Percentiles rank a stretch among this genome's conserved stretches.
These are phyloP conservation scores for Saccharomyces hybrid DNA, from an alignment of 1,139 yeast species.

Conservation along the genomic window DNA sequence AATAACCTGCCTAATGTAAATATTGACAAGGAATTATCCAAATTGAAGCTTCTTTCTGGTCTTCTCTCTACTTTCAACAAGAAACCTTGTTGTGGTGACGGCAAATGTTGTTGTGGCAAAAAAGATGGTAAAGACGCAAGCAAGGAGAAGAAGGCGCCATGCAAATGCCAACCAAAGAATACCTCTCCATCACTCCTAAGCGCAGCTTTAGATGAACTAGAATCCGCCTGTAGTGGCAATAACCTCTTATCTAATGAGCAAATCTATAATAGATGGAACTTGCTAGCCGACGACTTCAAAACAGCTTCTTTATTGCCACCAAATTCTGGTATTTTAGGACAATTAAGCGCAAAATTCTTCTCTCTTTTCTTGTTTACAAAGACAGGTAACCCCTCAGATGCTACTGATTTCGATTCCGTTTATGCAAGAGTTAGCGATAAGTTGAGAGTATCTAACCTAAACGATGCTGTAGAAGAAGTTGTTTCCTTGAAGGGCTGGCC, in stretches of 20 bases:
- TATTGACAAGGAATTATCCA: conserved; percentile 29
- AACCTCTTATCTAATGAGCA: conserved; percentile 48
- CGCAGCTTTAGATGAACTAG: conserved; percentile 23
- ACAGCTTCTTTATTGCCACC: conserved; percentile 86
- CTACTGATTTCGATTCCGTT: conserved; percentile 80
- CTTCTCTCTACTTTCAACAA: conserved; percentile 22
- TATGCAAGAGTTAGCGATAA: conserved; percentile 79
- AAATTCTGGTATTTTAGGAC: conserved; percentile 92
- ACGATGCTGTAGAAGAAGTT: conserved; percentile 87
- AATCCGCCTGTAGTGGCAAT: conserved; percentile 11
- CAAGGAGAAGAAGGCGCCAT: background rate
- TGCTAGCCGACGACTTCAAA: conserved; percentile 78
- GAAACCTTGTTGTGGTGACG: conserved; percentile 15
- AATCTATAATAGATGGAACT: conserved; percentile 61
- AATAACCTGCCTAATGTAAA: conserved; percentile 19
- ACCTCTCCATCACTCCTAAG: conserved; percentile 19
- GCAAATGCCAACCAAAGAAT: conserved; percentile 15
- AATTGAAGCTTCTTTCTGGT: conserved; percentile 26
- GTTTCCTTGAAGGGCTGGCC: conserved; percentile 91
- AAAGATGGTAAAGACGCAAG: conserved; percentile 7
- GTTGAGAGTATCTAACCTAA: conserved; percentile 68
- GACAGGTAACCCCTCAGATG: conserved; percentile 64
- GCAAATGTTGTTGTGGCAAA: conserved; percentile 14
- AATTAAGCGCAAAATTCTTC: conserved; percentile 68
- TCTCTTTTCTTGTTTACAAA: conserved; percentile 65